Base-by-base conservation (phyloP, 2,329 filamentous ascomycete genomes). In the Elsinoe necatrix region DNA sequence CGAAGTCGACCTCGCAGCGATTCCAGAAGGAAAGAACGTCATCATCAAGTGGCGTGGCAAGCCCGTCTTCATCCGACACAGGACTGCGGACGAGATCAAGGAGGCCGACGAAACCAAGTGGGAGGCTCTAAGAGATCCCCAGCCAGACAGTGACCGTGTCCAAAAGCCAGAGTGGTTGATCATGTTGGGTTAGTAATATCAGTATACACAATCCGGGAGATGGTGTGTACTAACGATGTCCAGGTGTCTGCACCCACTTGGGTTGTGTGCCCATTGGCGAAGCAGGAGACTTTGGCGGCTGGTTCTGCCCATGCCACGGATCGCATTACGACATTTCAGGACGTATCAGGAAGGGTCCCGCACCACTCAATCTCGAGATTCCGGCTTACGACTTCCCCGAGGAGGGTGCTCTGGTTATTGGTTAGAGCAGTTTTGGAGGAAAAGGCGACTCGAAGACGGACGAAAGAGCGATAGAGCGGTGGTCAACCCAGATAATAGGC, bases 31-130 rank as follows among this genome's bases (percentile, higher is more conserved):
- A 82, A 98, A 97, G 87, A 98, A 98, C 80, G 93, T 98, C 73
- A 95, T 98, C 75, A 95, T 98, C 82, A 98, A 98, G 81, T 98
- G 93, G 93, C 88, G 93, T 81, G 93, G 93, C 74, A 98, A 98
- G 87, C 93, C 93, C 74, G 90, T 98, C 74, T 98, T 98, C 81
- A 90, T 98, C 83, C 91, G 93, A 75, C 93, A 98, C 86, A 89
- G 93, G 71, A 98, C 93, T 67, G 77, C 83, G 68, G 80, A 81
- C 69, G 93, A 98, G 80, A 97, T 98, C 78, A 84, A 90, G 69
- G 88, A 96, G 77, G 93, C 93, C 73, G 90, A 96, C 78, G 82
- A 85, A 71, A 83, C 89, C 74, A 87, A 95, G 73, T 81, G 95
- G 74, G 75, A 89, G 68, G 73, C 81, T 63, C 83, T 98, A 68